A percentile compares a stretch with the other conserved stretches of the same genome.
phyloP scores from a whole-genome alignment of 495 filamentous ascomycete genomes.

The Penicillium diatomitis region DNA sequence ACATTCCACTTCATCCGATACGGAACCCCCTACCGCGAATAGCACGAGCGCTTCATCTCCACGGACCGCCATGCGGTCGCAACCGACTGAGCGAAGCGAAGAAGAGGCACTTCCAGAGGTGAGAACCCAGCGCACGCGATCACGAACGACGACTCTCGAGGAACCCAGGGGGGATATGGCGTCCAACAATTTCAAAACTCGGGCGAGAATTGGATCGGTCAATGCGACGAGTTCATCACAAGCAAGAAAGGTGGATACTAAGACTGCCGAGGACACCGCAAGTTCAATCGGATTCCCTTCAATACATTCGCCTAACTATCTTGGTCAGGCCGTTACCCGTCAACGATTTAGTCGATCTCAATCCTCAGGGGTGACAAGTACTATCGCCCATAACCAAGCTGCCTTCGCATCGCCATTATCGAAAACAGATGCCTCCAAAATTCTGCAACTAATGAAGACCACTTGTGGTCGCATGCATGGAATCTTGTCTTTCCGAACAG shows the following conservation, averaged over 20 bases:
- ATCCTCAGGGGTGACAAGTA: slow-evolving; percentile 19
- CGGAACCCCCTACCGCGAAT: slow-evolving; percentile 28
- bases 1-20: slow-evolving; percentile 32
- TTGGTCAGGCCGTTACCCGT: slow-evolving; percentile 23
- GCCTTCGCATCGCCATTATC: slow-evolving; percentile 47
- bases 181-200: slow-evolving; percentile 26
- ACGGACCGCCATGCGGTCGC: slow-evolving; percentile 29
- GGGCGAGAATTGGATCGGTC: slow-evolving; percentile 39
- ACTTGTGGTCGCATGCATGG: slow-evolving; percentile 49
- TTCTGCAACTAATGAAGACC: slow-evolving; percentile 48
- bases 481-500: slow-evolving; percentile 46
- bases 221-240: slow-evolving; percentile 29
- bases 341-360: slow-evolving; percentile 38
- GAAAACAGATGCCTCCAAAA: slow-evolving; percentile 40
- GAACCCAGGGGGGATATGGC: slow-evolving; percentile 37
- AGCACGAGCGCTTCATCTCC: slow-evolving; percentile 33
- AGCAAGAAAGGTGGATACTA: slow-evolving; percentile 15
- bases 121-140: slow-evolving; percentile 35
- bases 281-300: slow-evolving; percentile 45
- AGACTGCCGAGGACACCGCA: slow-evolving; percentile 14
- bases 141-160: slow-evolving; percentile 41
- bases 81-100: slow-evolving; percentile 25
- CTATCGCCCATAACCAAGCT: slow-evolving; percentile 24
- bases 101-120: slow-evolving; percentile 25
- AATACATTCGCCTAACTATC: slow-evolving; percentile 35